Evolutionary conservation across 2,329 filamentous ascomycete genomes (phyloP), one percentile per base, ranked within the genome.

Genomic region (Xylariaceae sp.): DNA sequence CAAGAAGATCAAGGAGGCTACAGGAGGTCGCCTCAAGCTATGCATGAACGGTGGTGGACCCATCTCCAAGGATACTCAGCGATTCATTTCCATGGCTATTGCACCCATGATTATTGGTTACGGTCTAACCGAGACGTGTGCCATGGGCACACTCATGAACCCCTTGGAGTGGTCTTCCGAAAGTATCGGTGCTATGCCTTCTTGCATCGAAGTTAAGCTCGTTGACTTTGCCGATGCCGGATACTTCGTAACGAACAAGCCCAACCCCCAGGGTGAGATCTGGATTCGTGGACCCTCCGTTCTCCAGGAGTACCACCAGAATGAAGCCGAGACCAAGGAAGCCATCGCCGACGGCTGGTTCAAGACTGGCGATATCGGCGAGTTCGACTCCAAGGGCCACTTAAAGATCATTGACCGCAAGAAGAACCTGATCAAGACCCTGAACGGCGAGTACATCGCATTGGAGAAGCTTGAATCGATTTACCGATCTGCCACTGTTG

Each of bases 41-140:
- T 88, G 88, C 76, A 81, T 96, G 84, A 94, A 91, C 72, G 91
- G 91, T 61, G 91, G 90, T 72, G 91, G 91, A 1, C 90, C 91
- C 4, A 83, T 96, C 50, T 84, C 90, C 35, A 90, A 88, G 75
- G 90, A 95, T 53, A 96, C 91, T 0, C 88, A 92, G 72, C 84
- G 84, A 59, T 96, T 96, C 81, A 86, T 96, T 71, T 95, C 90
- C 49, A 86, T 94, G 82, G 88, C 89, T 54, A 90, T 96, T 68
- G 88, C 88, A 54, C 90, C 91, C 49, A 93, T 96, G 90, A 90
- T 96, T 66, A 88, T 85, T 66, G 91, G 91, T 11, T 96, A 96
- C 70, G 91, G 91, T 64, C 79, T 96, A 65, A 96, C 91, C 6
- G 91, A 96, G 76, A 96, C 91, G 1, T 82, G 83, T 42, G 89